A percentile compares a stretch with the other conserved stretches of the same genome.
These are phyloP conservation scores for Chlamydomonas sp. DNA, from an alignment of 139 green algal genomes.

Conservation along the genomic window DNA sequence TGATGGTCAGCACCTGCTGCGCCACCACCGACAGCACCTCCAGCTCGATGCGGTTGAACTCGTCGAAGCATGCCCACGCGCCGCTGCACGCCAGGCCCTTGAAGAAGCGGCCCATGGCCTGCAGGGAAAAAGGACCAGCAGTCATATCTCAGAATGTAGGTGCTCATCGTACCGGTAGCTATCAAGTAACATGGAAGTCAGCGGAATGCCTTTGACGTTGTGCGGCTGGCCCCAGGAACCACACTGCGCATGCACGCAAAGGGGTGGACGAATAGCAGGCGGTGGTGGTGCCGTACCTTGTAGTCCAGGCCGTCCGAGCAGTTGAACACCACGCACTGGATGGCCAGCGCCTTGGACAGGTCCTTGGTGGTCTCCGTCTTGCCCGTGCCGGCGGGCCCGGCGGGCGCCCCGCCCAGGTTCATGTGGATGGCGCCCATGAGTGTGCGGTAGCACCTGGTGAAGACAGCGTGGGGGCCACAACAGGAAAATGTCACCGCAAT, in stretches of 20 bases:
- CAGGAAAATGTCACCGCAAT: not conserved
- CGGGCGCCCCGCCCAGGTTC: conserved; percentile 82
- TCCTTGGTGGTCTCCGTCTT: conserved; percentile 81
- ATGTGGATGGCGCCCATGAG: conserved; percentile 88
- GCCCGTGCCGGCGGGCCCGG: conserved; percentile 72
- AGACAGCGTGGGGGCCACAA: conserved; percentile 21
- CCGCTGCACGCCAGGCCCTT: conserved; percentile 79
- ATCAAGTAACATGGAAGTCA: too few relatives aligned
- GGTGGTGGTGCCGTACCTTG: conserved; percentile 62
- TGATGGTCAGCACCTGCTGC: conserved; percentile 74
- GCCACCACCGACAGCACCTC: conserved; percentile 79
- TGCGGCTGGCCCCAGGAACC: too few relatives aligned
- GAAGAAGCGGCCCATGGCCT: conserved; percentile 77
- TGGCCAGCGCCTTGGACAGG: conserved; percentile 79
- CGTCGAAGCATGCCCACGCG: conserved; percentile 85
- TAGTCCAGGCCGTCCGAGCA: conserved; percentile 80
- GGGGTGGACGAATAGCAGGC: too few relatives aligned
- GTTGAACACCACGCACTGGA: conserved; percentile 89
- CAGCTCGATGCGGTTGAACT: conserved; percentile 88
- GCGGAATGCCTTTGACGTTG: too few relatives aligned
- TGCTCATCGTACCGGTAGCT: not conserved
- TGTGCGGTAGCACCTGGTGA: conserved; percentile 78
- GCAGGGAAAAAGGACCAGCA: not conserved
- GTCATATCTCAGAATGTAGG: too few relatives aligned
- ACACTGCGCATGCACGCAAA: too few relatives aligned